Percentiles rank a stretch among this genome's conserved stretches.
Evolutionary conservation across 2,329 filamentous ascomycete species (phyloP).

Genomic region (Tricladium varicosporioides): DNA sequence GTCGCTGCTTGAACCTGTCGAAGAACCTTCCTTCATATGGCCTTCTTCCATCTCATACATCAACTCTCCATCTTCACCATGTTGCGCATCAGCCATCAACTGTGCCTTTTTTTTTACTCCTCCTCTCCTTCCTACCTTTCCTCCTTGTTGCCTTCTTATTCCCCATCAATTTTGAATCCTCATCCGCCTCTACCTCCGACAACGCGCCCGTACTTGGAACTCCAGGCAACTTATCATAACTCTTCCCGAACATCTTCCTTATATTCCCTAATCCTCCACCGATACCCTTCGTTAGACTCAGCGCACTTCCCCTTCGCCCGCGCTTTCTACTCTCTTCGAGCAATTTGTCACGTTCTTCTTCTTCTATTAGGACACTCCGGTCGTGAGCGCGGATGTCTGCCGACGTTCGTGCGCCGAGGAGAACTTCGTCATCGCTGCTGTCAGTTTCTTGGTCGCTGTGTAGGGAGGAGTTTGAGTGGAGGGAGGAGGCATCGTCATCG

Average conservation of each 20-base stretch:
- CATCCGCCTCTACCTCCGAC: slow-evolving; percentile 15
- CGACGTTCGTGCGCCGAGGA: slow-evolving; percentile 64
- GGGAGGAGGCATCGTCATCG: slow-evolving; percentile 57
- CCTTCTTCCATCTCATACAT: slow-evolving; percentile 94
- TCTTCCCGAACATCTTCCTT: slow-evolving; percentile 37
- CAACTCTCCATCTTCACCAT: slow-evolving; percentile 70
- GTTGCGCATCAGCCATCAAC: slow-evolving; percentile 50
- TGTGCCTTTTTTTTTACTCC: slow-evolving; percentile 50
- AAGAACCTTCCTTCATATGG: slow-evolving; percentile 63
- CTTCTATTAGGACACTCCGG: slow-evolving; percentile 68
- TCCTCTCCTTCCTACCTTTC: slow-evolving; percentile 49
- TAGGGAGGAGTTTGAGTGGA: slow-evolving; percentile 48
- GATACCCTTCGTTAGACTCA: slow-evolving; percentile 11
- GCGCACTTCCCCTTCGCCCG: slow-evolving; percentile 34
- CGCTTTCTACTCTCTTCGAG: slow-evolving; percentile 51
- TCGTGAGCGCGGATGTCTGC: slow-evolving; percentile 69
- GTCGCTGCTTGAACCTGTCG: slow-evolving; percentile 60
- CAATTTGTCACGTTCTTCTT: slow-evolving; percentile 67
- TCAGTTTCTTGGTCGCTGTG: slow-evolving; percentile 73
- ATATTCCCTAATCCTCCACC: slow-evolving; percentile 34
- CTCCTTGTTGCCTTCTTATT: slow-evolving; percentile 9
- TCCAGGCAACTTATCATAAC: slow-evolving; percentile 30
- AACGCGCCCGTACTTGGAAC: slow-evolving; percentile 5
- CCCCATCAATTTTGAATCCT: slow-evolving; percentile 5
- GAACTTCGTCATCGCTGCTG: slow-evolving; percentile 71